phyloP scores from a whole-genome alignment of 257 asterid species.

The Datura wrightii region DNA sequence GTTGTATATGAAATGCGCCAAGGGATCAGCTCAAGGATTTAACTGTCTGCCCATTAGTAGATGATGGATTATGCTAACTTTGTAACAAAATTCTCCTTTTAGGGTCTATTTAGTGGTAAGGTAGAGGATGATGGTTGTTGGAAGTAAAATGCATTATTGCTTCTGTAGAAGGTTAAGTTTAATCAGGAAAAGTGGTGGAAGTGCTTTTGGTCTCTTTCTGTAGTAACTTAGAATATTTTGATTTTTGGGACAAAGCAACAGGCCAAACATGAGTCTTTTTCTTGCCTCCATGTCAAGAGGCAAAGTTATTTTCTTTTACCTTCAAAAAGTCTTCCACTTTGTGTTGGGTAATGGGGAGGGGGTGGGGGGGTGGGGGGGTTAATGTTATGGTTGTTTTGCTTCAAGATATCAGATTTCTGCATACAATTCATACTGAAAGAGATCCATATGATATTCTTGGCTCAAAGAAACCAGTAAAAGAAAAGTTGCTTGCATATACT shows the following conservation, averaged over 20 bases:
- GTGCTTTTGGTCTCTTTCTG: conserved; percentile 33
- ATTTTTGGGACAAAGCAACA: neutral
- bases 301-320: neutral
- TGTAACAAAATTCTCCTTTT: conserved; percentile 43
- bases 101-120: conserved; percentile 42
- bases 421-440: neutral
- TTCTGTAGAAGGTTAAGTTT: conserved; percentile 30
- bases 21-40: conserved; percentile 32
- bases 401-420: neutral
- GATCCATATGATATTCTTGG: neutral
- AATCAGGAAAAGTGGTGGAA: conserved; percentile 47
- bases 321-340: neutral
- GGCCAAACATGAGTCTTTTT: neutral
- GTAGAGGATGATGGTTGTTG: conserved; percentile 33
- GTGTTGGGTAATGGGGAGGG: no score
- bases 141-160: conserved; percentile 34
- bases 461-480: neutral
- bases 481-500: neutral
- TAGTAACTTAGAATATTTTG: neutral
- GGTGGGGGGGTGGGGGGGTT: no score
- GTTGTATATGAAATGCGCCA: conserved; percentile 63
- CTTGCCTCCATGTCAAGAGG: neutral
- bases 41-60: conserved; percentile 33
- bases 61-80: conserved; percentile 55
- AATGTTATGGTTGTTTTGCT: neutral